These are phyloP conservation scores for Mycena galericulata DNA, from an alignment of 768 basidiomycete genomes.

Conservation along the genomic window DNA sequence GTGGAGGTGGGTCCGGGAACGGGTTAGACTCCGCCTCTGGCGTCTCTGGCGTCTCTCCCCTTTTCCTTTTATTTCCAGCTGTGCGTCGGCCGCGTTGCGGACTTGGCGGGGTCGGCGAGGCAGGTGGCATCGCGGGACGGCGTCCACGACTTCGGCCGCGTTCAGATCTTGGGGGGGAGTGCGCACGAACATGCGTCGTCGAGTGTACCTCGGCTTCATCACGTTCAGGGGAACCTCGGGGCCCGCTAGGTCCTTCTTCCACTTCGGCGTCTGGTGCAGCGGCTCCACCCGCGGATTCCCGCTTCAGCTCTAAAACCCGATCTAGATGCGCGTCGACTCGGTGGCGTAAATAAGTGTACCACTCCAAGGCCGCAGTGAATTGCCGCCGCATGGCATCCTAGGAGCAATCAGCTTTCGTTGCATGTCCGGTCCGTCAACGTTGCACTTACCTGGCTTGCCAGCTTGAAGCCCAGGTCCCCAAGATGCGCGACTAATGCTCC, in stretches of 20 bases:
- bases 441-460: background rate
- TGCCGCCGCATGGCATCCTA: background rate
- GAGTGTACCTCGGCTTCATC: too few species aligned
- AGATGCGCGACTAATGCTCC: slow-evolving; percentile 29
- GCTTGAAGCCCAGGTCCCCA: background rate
- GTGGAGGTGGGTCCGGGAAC: background rate
- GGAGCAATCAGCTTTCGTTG: background rate
- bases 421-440: background rate
- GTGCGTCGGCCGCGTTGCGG: too few species aligned
- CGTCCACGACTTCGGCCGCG: background rate
- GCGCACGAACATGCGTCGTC: too few species aligned
- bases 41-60: background rate
- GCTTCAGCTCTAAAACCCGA: background rate
- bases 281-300: too few species aligned
- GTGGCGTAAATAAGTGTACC: slow-evolving; percentile 6
- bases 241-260: too few species aligned
- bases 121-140: background rate
- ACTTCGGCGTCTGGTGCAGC: too few species aligned
- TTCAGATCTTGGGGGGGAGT: background rate
- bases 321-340: background rate
- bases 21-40: background rate
- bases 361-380: background rate
- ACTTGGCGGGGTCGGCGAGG: background rate
- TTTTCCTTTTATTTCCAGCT: background rate
- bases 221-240: too few species aligned